Base-by-base conservation (phyloP, 139 green algal species). In the Raphidocelis subcapitata region DNA sequence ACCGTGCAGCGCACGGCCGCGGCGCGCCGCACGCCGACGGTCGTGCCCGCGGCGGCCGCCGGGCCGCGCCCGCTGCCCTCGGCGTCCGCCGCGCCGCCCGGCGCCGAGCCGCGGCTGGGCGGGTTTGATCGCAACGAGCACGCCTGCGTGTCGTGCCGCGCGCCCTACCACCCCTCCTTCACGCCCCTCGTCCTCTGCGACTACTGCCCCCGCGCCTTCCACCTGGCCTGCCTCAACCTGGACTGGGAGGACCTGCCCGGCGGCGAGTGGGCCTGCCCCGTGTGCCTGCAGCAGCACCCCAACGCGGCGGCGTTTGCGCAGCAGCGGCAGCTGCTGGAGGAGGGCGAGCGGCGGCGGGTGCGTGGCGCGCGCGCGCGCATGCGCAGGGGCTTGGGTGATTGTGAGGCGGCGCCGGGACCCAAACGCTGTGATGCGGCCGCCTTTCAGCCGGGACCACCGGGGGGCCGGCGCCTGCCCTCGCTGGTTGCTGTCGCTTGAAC, bases 131-230 rank as follows among this genome's bases (percentile, higher is more conserved):
- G 59, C 31, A 85, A 87, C 67, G 65, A 54, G 33, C 20, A 64
- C 32, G 61, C 44, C 23, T 87, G 82, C 44, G 59, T n/a, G 2
- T 21, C 18, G 20, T 87, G 82, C 67, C 31, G 41, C 21, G 66
- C 76, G 67, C 70, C 70, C 31, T 86, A 82, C 68, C 69, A 83
- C 41, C 57, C 65, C 5, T 51, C 54, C 8, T 79, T 80, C 44
- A 75, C 74, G 15, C 75, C 79, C 55, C 73, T 87, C 36, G 67
- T 75, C 35, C 72, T 87, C 44, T 89, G 84, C 67, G 81, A 89
- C 81, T 87, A 78, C 67, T 89, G 81, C 69, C 81, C 81, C 0
- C 41, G 73, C 23, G 75, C 81, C 10, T 84, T 75, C 72, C 84
- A 89, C 65, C 44, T 89, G 60, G 55, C n/a, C 35, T 89, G 84